Base-by-base conservation (phyloP, 176 grass and related monocot species). In the Zoysia japonica region DNA sequence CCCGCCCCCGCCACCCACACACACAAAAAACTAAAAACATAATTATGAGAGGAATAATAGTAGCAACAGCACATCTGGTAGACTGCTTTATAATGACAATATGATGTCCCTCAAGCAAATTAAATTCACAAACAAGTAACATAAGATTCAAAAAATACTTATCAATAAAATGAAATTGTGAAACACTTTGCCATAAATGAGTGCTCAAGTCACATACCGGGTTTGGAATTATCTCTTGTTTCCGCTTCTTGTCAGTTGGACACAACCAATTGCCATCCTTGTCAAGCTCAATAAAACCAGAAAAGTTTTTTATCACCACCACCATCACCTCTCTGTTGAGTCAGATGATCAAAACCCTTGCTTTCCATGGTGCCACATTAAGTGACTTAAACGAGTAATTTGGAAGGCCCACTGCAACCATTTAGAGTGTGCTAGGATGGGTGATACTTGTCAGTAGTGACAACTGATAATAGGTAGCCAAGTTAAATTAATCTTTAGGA, bases 211-310 rank as follows among this genome's bases (percentile, higher is more conserved):
- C 40, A 55, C 74, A 63, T 84, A 98, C 95, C 28, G 92, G 95
- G 79, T 98, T 80, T 16, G 84, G 85, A 76, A 85, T 28, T 35
- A 52, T 86, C 67, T 90, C 81, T 45, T 84, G 65, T 61, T 90
- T 94, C 49, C 82, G 83, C 77, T 91, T 93, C 83, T 94, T 94
- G 63, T 89, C 83, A 46, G 61, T 65, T 19, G 82, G 74, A 76
- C 87, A 92, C 45, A 72, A 80, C 92, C 95, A 98, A 65, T 89
- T 92, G 43, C 92, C 92, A 62, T 94, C 95, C 45, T 86, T 88
- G 71, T 85, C 84, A 4, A 90, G 72, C 80, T 90, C 81, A n/a
- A 98, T 63, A 70, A 85, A 94, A 44, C 95, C 92, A 56, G 80
- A 80, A 10, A 89, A 65, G 57, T 98, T 98, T 40, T 89, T 85